Percentiles rank a stretch among this genome's conserved stretches.
Conservation (phyloP, 257 asterid species). For the Mitragyna speciosa region DNA sequence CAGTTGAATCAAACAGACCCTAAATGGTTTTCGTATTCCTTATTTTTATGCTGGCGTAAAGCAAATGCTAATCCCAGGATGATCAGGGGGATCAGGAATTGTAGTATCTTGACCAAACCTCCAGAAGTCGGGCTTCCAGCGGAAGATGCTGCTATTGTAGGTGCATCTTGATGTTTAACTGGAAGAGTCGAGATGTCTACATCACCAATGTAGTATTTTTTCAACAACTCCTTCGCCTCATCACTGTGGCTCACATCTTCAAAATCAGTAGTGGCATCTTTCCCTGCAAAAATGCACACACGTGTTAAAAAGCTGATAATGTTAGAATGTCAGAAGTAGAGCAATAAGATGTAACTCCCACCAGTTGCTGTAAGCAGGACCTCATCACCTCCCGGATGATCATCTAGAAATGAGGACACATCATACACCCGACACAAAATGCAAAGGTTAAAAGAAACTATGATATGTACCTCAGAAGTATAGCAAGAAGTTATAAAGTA, state of each 20-base stretch:
- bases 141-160: constrained; percentile 8
- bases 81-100: constrained; percentile 46
- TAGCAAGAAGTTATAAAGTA: not conserved
- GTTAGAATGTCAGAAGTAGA: not conserved
- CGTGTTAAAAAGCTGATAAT: not conserved
- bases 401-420: constrained; percentile 54
- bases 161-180: not conserved
- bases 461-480: not conserved
- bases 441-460: constrained; percentile 4
- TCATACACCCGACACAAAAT: constrained; percentile 49
- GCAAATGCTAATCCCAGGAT: constrained; percentile 44
- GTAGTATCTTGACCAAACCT: constrained; percentile 34
- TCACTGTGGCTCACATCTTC: constrained; percentile 68
- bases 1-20: no score
- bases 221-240: constrained; percentile 45
- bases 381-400: constrained; percentile 82
- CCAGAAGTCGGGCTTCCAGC: constrained; percentile 22
- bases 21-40: constrained; percentile 27
- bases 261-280: constrained; percentile 61
- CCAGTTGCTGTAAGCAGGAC: constrained; percentile 51
- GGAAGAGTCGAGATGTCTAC: constrained; percentile 56
- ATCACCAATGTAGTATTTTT: constrained; percentile 44
- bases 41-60: constrained; percentile 36
- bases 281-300: constrained; percentile 33
- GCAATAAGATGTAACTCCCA: constrained; percentile 15